A percentile compares a stretch with the other conserved stretches of the same genome.
Evolutionary conservation across 352 stramenopile species (phyloP).

Genomic region (Pythium apleroticum): DNA sequence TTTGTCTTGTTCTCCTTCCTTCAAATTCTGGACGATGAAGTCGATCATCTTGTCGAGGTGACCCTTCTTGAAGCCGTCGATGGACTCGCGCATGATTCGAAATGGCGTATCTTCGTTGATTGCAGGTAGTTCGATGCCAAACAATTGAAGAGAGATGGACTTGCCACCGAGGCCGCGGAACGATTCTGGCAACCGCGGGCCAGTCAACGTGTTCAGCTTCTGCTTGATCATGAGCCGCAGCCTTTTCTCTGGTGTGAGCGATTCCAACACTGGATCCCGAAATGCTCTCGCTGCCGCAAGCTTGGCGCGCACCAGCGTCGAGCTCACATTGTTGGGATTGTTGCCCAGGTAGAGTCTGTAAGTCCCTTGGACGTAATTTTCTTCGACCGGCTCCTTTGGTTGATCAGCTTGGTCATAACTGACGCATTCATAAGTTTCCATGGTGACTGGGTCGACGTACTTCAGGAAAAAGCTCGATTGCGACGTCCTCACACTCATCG

Average conservation of each 20-base stretch:
- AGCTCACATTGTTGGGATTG: constrained; percentile 55
- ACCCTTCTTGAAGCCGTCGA: constrained; percentile 52
- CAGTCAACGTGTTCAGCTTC: constrained; percentile 56
- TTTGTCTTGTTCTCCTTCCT: constrained; percentile 2
- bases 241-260: constrained; percentile 28
- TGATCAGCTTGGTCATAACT: constrained; percentile 32
- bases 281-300: constrained; percentile 18
- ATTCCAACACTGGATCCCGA: constrained; percentile 20
- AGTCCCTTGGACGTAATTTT: constrained; percentile 49
- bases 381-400: constrained; percentile 28
- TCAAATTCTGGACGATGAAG: constrained; percentile 44
- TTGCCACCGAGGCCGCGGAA: constrained; percentile 60
- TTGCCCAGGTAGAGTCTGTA: constrained; percentile 67
- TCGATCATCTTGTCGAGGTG: constrained; percentile 60
- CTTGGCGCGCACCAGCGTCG: constrained; percentile 6
- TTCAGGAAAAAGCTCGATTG: constrained; percentile 53
- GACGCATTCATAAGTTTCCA: constrained; percentile 44
- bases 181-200: constrained; percentile 50
- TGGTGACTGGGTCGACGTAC: constrained; percentile 48
- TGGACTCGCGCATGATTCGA: constrained; percentile 47
- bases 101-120: constrained; percentile 70
- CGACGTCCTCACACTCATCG: constrained; percentile 33
- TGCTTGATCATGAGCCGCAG: constrained; percentile 52
- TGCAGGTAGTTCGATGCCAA: constrained; percentile 54
- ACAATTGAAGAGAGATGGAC: constrained; percentile 46